Conservation (phyloP, 345 rosid species). For the Citrus mangshanensis region DNA sequence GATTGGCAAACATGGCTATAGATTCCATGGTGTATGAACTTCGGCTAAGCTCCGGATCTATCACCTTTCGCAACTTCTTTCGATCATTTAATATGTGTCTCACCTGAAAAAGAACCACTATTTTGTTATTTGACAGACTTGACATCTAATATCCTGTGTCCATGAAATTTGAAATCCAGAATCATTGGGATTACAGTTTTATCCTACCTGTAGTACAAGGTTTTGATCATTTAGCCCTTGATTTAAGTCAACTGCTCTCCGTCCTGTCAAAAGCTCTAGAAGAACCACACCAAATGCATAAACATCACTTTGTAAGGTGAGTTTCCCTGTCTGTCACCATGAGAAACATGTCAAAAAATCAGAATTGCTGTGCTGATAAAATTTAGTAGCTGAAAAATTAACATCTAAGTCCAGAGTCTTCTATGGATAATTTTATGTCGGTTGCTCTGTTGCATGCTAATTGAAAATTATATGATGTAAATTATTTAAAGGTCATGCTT, state of each 20-base stretch:
- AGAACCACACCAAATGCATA: constrained; percentile 98
- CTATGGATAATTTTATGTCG: not conserved
- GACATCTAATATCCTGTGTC: constrained; percentile 2
- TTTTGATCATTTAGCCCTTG: constrained; percentile 88
- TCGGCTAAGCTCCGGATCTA: constrained; percentile 76
- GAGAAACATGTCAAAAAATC: not conserved
- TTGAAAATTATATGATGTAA: not conserved
- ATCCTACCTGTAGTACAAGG: constrained; percentile 81
- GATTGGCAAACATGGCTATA: constrained; percentile 78
- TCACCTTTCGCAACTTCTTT: constrained; percentile 74
- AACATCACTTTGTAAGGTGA: constrained; percentile 92
- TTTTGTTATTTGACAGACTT: constrained; percentile 10
- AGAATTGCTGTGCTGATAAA: constrained; percentile 7
- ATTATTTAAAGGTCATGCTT: not conserved
- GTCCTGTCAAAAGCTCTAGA: constrained; percentile 90
- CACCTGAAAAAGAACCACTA: constrained; percentile 49
- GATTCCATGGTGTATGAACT: constrained; percentile 78
- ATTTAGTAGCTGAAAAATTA: not conserved
- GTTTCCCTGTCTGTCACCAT: constrained; percentile 78
- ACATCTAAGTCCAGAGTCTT: not conserved
- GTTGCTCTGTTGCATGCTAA: not conserved
- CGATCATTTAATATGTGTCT: constrained; percentile 70
- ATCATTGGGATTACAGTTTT: constrained; percentile 2
- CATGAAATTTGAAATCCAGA: constrained; percentile 11
- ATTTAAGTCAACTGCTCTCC: constrained; percentile 87